Base-by-base conservation (phyloP, 1,284 basidiomycete genomes). In the Puccinia horiana region DNA sequence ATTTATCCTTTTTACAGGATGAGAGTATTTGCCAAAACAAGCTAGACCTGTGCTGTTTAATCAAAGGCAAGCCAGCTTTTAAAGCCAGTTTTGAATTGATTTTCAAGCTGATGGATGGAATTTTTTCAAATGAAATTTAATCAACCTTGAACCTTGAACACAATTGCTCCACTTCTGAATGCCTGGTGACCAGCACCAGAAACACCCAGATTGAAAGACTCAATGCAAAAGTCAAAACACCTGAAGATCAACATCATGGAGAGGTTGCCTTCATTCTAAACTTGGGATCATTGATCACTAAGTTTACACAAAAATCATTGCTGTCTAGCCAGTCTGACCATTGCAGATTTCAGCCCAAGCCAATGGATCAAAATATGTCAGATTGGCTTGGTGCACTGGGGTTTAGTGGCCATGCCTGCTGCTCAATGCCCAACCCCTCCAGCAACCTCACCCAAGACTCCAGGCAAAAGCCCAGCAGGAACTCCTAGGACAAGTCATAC, bases 1-100 rank as follows among this genome's bases (percentile, higher is more conserved):
- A 69, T 69, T 44, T 40, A 69, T 44, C 67, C 37, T 2, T 69
- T 69, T 18, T 69, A 69, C 44, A 40, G 20, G 67, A 69, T 69
- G 67, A 42, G 67, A 37, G 8, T 14, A 9, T 69, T 44, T 47
- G 16, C 8, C 20, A 42, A 44, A 18, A 69, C 67, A 6, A 29
- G 44, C 11, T 23, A n/a, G 23, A 69, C 40, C 16, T 44, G 67
- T n/a, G n/a, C 67, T 26, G 40, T 69, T n/a, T 5, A 44, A 5
- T 69, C 40, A 1, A n/a, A 2, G 16, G 67, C 20, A 23, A 12
- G 49, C 18, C 4, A 4, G 18, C 9, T 18, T 52, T 63, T 11
- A n/a, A 69, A n/a, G 18, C 6, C 37, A 20, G n/a, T 29, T 40
- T n/a, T 69, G 14, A 47, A 69, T 4, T 12, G 18, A 52, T 20